These are phyloP conservation scores for Thalia dealbata DNA, from an alignment of 176 grass and related monocot species.

Conservation along the genomic window DNA sequence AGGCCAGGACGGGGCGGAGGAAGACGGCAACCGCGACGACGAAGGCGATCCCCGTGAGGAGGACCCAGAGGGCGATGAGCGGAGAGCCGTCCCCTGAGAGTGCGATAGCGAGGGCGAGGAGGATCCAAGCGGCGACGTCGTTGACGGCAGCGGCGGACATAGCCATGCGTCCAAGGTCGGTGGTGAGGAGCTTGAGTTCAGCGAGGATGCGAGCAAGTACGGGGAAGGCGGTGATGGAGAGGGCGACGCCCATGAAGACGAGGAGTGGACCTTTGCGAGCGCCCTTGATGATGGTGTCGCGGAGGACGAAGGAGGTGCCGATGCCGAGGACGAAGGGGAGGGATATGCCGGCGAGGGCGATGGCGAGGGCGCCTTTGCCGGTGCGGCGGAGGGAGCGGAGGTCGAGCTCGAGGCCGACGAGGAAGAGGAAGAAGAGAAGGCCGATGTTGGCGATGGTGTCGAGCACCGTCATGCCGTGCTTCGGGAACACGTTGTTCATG, in stretches of 20 bases:
- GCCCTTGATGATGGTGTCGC: neutral
- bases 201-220: too few relatives aligned
- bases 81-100: neutral
- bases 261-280: neutral
- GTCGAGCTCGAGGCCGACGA: neutral
- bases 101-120: neutral
- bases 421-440: neutral
- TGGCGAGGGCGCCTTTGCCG: neutral
- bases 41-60: neutral
- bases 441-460: neutral
- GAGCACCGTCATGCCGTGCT: neutral
- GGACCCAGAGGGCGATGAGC: neutral
- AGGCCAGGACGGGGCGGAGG: neutral
- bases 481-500: neutral
- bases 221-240: too few relatives aligned
- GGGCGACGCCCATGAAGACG: neutral
- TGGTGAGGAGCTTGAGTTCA: neutral
- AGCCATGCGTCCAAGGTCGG: neutral
- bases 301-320: neutral
- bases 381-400: neutral
- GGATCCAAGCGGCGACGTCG: neutral
- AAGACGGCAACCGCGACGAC: neutral
- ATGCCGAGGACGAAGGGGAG: neutral
- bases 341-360: neutral
- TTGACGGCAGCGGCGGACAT: neutral